Percentiles rank a stretch among this genome's conserved stretches.
Evolutionary conservation across 345 rosid species (phyloP).

Genomic region (Pistacia vera): DNA sequence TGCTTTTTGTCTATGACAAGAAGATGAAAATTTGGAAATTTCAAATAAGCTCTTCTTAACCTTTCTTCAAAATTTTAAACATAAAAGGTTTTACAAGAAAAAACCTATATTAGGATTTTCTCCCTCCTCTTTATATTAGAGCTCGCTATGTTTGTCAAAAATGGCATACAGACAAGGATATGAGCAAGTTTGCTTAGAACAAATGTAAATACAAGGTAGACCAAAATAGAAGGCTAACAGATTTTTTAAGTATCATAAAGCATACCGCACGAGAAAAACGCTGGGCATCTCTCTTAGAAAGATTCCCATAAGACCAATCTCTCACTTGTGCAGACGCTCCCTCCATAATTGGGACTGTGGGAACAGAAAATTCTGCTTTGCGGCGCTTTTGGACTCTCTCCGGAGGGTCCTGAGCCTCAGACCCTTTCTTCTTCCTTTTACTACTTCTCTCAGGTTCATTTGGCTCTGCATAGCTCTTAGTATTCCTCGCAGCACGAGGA

Average conservation of each 20-base stretch:
- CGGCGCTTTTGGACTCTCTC: constrained; percentile 83
- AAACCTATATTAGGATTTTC: no score
- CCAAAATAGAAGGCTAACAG: not conserved
- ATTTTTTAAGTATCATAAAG: not conserved
- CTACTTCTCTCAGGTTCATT: constrained; percentile 65
- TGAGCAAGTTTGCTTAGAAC: not conserved
- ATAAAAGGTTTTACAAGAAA: no score
- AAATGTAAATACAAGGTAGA: not conserved
- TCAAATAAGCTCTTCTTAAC: no score
- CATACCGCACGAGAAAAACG: constrained; percentile 95
- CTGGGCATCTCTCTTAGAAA: constrained; percentile 93
- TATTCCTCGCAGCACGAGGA: constrained; percentile 96
- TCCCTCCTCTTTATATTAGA: no score
- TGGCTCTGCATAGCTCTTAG: constrained; percentile 92
- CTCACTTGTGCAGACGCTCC: constrained; percentile 96
- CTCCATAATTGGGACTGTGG: constrained; percentile 75
- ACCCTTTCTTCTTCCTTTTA: constrained; percentile 90
- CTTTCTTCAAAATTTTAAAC: no score
- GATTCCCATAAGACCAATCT: constrained; percentile 96
- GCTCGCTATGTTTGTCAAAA: no score
- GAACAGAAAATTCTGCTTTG: constrained; percentile 66
- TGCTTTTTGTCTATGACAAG: no score
- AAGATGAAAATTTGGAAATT: no score
- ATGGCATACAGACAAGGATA: not conserved
- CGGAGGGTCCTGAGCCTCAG: constrained; percentile 60